Evolutionary conservation across 805 yeast genomes (phyloP).

Genomic region (Myxozyma kluyveri): DNA sequence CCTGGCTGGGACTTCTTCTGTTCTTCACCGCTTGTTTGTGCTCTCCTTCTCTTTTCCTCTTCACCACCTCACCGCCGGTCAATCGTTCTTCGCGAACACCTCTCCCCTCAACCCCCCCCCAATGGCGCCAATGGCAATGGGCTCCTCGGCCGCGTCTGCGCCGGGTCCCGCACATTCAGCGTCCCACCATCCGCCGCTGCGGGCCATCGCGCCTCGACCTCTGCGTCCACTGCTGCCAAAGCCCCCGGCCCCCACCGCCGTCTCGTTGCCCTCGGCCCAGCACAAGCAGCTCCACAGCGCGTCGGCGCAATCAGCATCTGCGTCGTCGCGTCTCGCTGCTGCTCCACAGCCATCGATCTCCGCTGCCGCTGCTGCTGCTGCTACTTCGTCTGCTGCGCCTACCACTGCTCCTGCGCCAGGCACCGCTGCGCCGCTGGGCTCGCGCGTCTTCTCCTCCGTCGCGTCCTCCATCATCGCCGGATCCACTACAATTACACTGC

Average conservation of each 20-base stretch:
- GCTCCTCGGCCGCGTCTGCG: slow-evolving; percentile 5
- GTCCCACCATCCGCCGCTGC: slow-evolving; percentile 12
- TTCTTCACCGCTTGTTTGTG: too few species aligned
- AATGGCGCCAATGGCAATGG: neutral
- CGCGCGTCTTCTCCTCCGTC: slow-evolving; percentile 28
- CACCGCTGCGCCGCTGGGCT: slow-evolving; percentile 9
- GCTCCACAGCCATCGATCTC: neutral
- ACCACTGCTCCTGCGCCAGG: slow-evolving; percentile 5
- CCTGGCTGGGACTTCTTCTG: too few species aligned
- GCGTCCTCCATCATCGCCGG: slow-evolving; percentile 29
- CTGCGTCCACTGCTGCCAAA: slow-evolving; percentile 26
- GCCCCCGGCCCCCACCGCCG: slow-evolving; percentile 18
- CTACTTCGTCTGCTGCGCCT: slow-evolving; percentile 3
- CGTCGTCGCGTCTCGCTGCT: neutral
- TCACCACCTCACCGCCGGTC: slow-evolving; percentile 5
- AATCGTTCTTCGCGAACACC: slow-evolving; percentile 1
- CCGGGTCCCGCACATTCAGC: slow-evolving; percentile 9
- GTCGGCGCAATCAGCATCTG: too few species aligned
- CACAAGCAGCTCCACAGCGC: too few species aligned
- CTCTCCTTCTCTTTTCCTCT: neutral
- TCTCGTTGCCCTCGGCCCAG: neutral
- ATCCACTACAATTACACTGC: slow-evolving; percentile 27
- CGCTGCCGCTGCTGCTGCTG: neutral
- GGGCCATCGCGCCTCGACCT: slow-evolving; percentile 16
- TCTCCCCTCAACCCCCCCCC: slow-evolving; percentile 9